A percentile compares a stretch with the other conserved stretches of the same genome.
Conservation (phyloP, 164 flowering plant species). For the Stephania cephalantha region DNA sequence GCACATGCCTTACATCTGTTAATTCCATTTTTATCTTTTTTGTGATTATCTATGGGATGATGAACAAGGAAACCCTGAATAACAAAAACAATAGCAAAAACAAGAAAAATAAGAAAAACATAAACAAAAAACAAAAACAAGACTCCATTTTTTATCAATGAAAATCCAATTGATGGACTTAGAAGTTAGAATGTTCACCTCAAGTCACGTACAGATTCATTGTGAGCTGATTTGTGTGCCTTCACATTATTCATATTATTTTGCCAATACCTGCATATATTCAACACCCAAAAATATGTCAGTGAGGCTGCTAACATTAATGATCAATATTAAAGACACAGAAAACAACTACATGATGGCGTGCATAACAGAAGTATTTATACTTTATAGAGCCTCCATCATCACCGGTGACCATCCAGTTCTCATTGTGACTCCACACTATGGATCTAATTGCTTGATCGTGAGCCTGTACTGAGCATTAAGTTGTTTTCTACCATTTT, state of each 20-base stretch:
- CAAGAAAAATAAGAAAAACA: neutral
- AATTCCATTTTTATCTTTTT: too few relatives aligned
- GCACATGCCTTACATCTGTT: too few relatives aligned
- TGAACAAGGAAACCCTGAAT: conserved; percentile 70
- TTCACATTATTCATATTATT: conserved; percentile 97
- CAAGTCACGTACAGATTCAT: conserved; percentile 95
- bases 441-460: conserved; percentile 97
- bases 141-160: neutral
- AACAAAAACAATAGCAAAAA: too few relatives aligned
- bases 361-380: neutral
- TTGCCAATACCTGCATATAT: conserved; percentile 83
- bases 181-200: conserved; percentile 53
- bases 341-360: neutral
- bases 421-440: conserved; percentile 99
- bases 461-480: conserved; percentile 64
- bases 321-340: neutral
- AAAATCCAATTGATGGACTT: neutral
- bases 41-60: conserved; percentile 89
- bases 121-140: neutral
- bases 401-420: conserved; percentile 99
- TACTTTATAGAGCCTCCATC: conserved; percentile 99
- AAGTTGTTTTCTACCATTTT: neutral
- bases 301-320: neutral
- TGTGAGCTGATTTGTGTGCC: conserved; percentile 93
- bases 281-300: neutral